Base-by-base conservation (phyloP, 352 stramenopile species). In the Pythium dissimile region DNA sequence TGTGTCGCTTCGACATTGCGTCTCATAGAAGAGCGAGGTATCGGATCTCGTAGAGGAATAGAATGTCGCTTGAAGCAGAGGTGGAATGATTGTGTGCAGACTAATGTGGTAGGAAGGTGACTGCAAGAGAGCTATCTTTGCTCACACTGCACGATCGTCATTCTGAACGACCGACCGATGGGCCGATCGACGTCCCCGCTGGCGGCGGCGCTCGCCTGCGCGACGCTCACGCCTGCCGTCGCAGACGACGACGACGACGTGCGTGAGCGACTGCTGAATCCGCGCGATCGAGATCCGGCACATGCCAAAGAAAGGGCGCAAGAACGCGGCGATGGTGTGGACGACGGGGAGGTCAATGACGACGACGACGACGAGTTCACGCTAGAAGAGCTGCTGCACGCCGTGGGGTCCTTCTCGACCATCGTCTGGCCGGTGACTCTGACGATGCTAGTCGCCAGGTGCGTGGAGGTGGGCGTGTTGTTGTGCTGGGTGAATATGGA, bases 371-470 rank as follows among this genome's bases (percentile, higher is more conserved):
- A 84, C 27, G 34, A 27, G 9, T 89, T 86, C 62, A 88, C 85
- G 45, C 78, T 89, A 54, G 81, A 94, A 55, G 80, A 93, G 57
- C 69, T 95, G 13, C 66, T 92, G 63, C 85, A 95, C 54, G 92
- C 81, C 1, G 83, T 95, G 31, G 85, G 84, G 18, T 94, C 84
- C 7, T 95, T 95, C 68, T 92, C 77, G 11, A 84, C 84, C 16
- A 82, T 95, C 32, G 66, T 94, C 16, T 86, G 75, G 74, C 85
- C 85, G 0, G 85, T 95, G 12, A 79, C 83, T 0, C 21, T 79
- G 48, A 95, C 85, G 1, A 95, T 95, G 81, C 59, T 95, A 48
- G 54, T 93, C 5, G 80, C 85, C 7, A 95, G 85, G 83, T 93
- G 13, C 16, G 18, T 31, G 7, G 34, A 9, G 23, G 2, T 15